Conservation (phyloP, 2,329 filamentous ascomycete species). For the Lachnellula occidentalis region DNA sequence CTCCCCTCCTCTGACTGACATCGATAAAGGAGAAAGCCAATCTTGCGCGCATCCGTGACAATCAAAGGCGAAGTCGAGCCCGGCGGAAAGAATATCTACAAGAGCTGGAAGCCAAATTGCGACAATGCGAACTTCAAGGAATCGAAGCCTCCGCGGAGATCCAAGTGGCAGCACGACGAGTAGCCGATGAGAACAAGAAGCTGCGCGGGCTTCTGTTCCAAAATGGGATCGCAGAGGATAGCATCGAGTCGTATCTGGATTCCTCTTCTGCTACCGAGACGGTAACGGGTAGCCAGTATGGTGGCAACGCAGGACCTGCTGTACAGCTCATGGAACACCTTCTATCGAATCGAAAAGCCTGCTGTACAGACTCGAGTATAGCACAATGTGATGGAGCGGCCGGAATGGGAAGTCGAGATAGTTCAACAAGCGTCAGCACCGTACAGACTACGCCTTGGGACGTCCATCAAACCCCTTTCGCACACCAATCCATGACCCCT, state of each 20-base stretch:
- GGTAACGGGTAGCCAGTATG: constrained; percentile 9
- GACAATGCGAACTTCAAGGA: constrained; percentile 58
- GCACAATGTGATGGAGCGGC: neutral
- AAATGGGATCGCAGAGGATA: constrained; percentile 51
- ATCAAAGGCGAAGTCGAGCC: constrained; percentile 70
- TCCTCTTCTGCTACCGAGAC: constrained; percentile 6
- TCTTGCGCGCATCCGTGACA: constrained; percentile 63
- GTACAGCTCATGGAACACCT: constrained; percentile 27
- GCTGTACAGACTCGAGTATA: constrained; percentile 14
- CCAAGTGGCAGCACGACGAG: constrained; percentile 61
- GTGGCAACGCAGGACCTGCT: constrained; percentile 7
- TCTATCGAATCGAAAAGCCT: constrained; percentile 21
- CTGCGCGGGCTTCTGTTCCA: constrained; percentile 54
- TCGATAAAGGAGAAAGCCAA: constrained; percentile 28
- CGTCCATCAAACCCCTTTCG: constrained; percentile 12
- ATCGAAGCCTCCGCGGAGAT: constrained; percentile 67
- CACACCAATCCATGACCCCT: constrained; percentile 22
- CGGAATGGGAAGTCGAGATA: constrained; percentile 15
- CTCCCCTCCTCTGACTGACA: neutral
- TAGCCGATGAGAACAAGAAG: constrained; percentile 63
- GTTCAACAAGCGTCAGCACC: constrained; percentile 22
- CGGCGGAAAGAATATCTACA: constrained; percentile 68
- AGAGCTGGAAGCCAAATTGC: constrained; percentile 60
- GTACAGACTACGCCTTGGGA: constrained; percentile 22
- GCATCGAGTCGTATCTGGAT: constrained; percentile 37